Evolutionary conservation across 306 rosid species (phyloP).

Genomic region (Cucumis hystrix): DNA sequence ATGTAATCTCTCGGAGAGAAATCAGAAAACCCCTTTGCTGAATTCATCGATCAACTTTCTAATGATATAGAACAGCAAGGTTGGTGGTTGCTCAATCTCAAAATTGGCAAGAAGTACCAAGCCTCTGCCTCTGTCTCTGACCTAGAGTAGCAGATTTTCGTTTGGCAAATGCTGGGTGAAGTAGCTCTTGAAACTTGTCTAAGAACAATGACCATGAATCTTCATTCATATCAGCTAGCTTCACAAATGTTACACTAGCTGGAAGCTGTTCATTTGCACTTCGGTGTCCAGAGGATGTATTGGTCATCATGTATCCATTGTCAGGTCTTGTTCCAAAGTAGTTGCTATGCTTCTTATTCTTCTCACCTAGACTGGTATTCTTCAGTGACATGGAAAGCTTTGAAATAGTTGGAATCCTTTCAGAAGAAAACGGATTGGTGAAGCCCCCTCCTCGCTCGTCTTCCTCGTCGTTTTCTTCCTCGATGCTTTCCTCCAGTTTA

Average conservation of each 20-base stretch:
- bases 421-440: constrained; percentile 14
- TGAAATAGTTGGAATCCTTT: constrained; percentile 27
- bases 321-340: constrained; percentile 36
- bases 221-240: constrained; percentile 62
- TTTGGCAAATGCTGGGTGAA: constrained; percentile 60
- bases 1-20: background rate
- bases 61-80: background rate
- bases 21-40: background rate
- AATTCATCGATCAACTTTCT: background rate
- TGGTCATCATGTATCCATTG: constrained; percentile 24
- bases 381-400: constrained; percentile 53
- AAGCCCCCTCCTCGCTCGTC: constrained; percentile 31
- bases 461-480: constrained; percentile 53
- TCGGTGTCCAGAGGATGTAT: constrained; percentile 67
- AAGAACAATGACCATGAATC: constrained; percentile 71
- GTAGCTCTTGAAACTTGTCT: constrained; percentile 65
- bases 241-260: constrained; percentile 67
- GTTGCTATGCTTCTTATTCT: constrained; percentile 30
- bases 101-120: constrained; percentile 99
- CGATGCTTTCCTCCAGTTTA: constrained; percentile 69
- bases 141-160: constrained; percentile 56
- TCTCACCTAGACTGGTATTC: constrained; percentile 43
- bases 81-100: constrained; percentile 22
- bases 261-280: constrained; percentile 95
- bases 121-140: constrained; percentile 91